phyloP scores from a whole-genome alignment of 1,284 basidiomycete species.

The Heimioporus retisporus region DNA sequence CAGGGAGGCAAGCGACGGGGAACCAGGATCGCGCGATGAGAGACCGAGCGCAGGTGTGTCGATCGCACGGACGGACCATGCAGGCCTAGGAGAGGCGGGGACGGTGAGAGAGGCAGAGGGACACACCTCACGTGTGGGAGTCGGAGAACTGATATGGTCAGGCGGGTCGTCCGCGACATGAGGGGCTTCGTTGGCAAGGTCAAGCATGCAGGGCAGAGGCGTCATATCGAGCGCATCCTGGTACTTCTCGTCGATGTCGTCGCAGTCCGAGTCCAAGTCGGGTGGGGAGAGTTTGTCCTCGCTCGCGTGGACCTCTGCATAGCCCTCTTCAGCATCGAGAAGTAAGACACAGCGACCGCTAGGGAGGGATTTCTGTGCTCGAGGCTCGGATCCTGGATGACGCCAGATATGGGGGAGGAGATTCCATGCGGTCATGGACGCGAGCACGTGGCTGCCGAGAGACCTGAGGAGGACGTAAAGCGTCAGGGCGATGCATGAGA shows the following conservation, averaged over 20 bases:
- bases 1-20: neutral
- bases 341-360: conserved; percentile 4
- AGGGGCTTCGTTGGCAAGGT: conserved; percentile 15
- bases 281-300: conserved; percentile 20
- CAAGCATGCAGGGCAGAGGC: conserved; percentile 29
- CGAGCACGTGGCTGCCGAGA: conserved; percentile 43
- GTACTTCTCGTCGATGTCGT: conserved; percentile 48
- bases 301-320: conserved; percentile 3
- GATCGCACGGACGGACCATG: conserved; percentile 54
- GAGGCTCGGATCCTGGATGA: conserved; percentile 12
- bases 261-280: conserved; percentile 33
- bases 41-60: conserved; percentile 42
- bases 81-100: conserved; percentile 40
- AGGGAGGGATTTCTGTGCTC: conserved; percentile 6
- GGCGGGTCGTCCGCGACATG: too few relatives aligned
- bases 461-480: conserved; percentile 47
- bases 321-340: conserved; percentile 13
- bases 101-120: conserved; percentile 15
- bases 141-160: conserved; percentile 36
- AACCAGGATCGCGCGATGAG: conserved; percentile 13
- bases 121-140: conserved; percentile 46
- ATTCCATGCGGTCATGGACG: conserved; percentile 45
- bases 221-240: conserved; percentile 47
- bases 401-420: conserved; percentile 47
- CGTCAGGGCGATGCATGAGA: conserved; percentile 47